phyloP scores from a whole-genome alignment of 164 flowering plant species.

The Paratinospora sagittata region DNA sequence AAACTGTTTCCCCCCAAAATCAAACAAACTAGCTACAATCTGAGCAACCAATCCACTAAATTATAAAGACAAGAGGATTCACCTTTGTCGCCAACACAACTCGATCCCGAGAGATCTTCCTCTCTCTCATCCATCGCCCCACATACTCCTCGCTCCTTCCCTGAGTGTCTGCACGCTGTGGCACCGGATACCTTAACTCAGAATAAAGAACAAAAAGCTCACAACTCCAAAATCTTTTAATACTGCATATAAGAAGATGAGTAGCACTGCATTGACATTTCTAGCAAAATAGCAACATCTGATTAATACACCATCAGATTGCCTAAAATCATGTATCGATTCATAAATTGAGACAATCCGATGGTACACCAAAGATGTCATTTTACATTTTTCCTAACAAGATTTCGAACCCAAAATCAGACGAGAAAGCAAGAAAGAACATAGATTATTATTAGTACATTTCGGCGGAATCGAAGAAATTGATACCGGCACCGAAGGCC shows the following conservation, averaged over 20 bases:
- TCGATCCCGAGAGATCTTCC: constrained; percentile 51
- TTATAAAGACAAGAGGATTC: neutral
- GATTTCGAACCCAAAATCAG: no score
- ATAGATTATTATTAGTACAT: no score
- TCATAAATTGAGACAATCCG: no score
- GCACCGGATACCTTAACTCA: constrained; percentile 80
- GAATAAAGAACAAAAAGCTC: neutral
- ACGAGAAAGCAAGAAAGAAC: no score
- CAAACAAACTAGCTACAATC: neutral
- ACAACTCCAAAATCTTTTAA: no score
- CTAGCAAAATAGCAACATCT: no score
- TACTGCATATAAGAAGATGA: no score
- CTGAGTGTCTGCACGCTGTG: constrained; percentile 72
- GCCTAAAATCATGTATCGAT: no score
- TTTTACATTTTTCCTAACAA: no score
- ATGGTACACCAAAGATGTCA: no score
- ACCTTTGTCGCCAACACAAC: constrained; percentile 80
- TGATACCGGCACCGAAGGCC: constrained; percentile 68
- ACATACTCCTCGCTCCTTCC: constrained; percentile 83
- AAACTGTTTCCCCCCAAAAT: neutral
- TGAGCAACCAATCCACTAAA: neutral
- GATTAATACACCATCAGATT: no score
- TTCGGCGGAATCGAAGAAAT: constrained; percentile 85
- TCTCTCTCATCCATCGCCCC: constrained; percentile 61
- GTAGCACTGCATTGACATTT: no score